Evolutionary conservation across 2,329 filamentous ascomycete species (phyloP).

Genomic region (Myriosclerotinia curreyana): DNA sequence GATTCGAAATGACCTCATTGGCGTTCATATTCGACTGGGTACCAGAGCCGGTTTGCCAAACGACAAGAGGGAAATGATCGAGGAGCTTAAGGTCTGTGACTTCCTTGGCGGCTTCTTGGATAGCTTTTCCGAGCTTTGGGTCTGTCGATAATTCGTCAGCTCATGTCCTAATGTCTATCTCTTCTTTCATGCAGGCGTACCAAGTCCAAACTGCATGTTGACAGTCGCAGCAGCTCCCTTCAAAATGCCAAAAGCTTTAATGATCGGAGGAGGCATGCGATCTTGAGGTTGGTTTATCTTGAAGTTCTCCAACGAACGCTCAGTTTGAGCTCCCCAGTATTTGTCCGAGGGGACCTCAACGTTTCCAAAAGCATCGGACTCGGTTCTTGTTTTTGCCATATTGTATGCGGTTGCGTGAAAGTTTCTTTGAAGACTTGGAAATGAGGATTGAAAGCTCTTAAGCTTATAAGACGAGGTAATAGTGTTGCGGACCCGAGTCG

Average conservation of each 20-base stretch:
- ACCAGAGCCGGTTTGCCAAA: conserved; percentile 98
- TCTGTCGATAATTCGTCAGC: conserved; percentile 51
- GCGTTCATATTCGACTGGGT: conserved; percentile 99
- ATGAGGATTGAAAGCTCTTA: conserved; percentile 9
- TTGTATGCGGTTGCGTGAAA: conserved; percentile 38
- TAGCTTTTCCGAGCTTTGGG: conserved; percentile 84
- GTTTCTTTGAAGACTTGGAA: conserved; percentile 31
- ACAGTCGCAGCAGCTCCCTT: conserved; percentile 96
- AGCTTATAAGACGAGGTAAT: conserved; percentile 22
- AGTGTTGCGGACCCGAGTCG: conserved; percentile 17
- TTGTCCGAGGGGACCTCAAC: conserved; percentile 87
- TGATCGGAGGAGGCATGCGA: conserved; percentile 90
- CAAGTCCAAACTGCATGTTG: conserved; percentile 92
- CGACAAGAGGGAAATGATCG: conserved; percentile 96
- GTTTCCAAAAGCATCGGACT: conserved; percentile 97
- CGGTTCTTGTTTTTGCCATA: conserved; percentile 64
- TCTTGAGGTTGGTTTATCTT: conserved; percentile 99
- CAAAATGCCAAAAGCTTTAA: conserved; percentile 92
- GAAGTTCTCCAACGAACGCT: conserved; percentile 96
- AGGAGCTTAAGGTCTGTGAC: conserved; percentile 90
- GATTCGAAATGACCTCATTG: conserved; percentile 99
- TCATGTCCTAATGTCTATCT: conserved; percentile 21
- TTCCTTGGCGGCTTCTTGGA: conserved; percentile 90
- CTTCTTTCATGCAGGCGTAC: conserved; percentile 44
- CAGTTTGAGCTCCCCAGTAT: conserved; percentile 98